A percentile compares a stretch with the other conserved stretches of the same genome.
phyloP scores from a whole-genome alignment of 495 filamentous ascomycete genomes.

The Annulohypoxylon maeteangense region DNA sequence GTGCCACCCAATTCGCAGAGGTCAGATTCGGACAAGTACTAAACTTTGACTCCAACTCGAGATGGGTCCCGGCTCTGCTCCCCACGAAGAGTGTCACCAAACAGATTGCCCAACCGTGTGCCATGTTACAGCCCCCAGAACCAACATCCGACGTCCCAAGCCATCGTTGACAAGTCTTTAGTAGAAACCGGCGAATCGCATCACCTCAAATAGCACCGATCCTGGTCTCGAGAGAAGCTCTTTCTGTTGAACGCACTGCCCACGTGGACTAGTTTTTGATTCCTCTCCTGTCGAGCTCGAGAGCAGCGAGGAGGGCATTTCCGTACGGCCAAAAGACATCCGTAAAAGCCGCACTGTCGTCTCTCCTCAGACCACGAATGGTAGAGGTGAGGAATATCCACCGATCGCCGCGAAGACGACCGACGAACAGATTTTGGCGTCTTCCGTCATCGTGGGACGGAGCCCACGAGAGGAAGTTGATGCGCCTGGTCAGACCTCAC shows the following conservation, averaged over 20 bases:
- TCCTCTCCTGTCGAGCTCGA: constrained; percentile 69
- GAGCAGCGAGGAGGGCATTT: constrained; percentile 65
- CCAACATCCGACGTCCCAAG: constrained; percentile 37
- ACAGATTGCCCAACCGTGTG: neutral
- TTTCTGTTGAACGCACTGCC: constrained; percentile 78
- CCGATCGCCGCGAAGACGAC: constrained; percentile 45
- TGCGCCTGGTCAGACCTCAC: constrained; percentile 72
- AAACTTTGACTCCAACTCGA: constrained; percentile 95
- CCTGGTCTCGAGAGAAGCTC: constrained; percentile 58
- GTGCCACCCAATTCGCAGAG: constrained; percentile 33
- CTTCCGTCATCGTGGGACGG: constrained; percentile 64
- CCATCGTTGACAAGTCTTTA: constrained; percentile 53
- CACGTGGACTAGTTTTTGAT: constrained; percentile 89
- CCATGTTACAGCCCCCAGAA: constrained; percentile 15
- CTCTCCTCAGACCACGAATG: constrained; percentile 56
- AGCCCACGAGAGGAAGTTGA: constrained; percentile 73
- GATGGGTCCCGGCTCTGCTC: constrained; percentile 78
- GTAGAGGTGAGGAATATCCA: constrained; percentile 50
- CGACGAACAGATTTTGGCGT: constrained; percentile 65
- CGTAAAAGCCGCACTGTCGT: constrained; percentile 78
- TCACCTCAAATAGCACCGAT: constrained; percentile 49
- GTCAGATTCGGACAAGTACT: constrained; percentile 77
- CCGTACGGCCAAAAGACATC: constrained; percentile 84
- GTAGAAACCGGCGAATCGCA: constrained; percentile 53
- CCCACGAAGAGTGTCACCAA: constrained; percentile 28